phyloP scores from a whole-genome alignment of 169 alveolate species.

The Neospora caninum region DNA sequence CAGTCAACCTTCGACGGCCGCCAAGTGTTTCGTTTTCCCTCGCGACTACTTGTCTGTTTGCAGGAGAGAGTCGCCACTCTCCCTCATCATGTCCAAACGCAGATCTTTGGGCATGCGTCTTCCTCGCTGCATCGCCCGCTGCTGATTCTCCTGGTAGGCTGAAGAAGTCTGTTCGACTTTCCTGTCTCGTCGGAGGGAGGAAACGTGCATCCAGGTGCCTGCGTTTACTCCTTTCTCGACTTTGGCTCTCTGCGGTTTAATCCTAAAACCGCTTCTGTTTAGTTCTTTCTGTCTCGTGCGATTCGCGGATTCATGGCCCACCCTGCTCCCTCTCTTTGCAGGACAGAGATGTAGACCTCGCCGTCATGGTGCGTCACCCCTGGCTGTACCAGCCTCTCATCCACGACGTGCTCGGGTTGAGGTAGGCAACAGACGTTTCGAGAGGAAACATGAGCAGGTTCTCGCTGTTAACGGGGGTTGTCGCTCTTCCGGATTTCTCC shows the following conservation, averaged over 20 bases:
- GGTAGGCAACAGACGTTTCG: background rate
- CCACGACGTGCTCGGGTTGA: background rate
- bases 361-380: constrained; percentile 77
- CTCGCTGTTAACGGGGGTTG: no score
- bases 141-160: constrained; percentile 36
- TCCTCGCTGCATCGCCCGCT: constrained; percentile 18
- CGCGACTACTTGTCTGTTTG: background rate
- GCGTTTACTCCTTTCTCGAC: background rate
- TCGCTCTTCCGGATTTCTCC: no score
- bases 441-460: no score
- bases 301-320: background rate
- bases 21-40: background rate
- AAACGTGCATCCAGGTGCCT: background rate
- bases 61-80: constrained; percentile 41
- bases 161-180: background rate
- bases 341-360: constrained; percentile 78
- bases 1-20: no score
- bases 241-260: no score
- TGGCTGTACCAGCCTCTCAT: constrained; percentile 80
- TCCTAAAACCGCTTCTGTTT: background rate
- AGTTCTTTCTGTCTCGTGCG: background rate
- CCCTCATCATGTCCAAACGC: constrained; percentile 20
- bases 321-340: background rate
- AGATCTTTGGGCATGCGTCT: constrained; percentile 26
- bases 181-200: background rate